Evolutionary conservation across 2,329 filamentous ascomycete genomes (phyloP).

Genomic region (Cordyceps cicadae): DNA sequence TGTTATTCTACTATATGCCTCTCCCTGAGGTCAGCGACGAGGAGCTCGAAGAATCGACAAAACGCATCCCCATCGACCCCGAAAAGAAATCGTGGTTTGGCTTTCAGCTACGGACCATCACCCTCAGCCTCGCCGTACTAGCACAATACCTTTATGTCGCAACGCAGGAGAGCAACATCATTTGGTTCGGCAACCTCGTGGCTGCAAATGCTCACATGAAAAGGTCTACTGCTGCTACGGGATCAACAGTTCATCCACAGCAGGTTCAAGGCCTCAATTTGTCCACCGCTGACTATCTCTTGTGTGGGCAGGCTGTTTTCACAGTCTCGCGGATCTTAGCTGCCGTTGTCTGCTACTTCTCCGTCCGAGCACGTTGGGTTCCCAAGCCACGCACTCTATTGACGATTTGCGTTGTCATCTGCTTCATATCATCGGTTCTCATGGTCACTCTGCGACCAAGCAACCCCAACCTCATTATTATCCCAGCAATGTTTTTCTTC

Average conservation of each 20-base stretch:
- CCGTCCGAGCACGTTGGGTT: slow-evolving; percentile 37
- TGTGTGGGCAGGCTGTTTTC: slow-evolving; percentile 65
- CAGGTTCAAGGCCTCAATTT: slow-evolving; percentile 39
- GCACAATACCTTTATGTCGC: slow-evolving; percentile 76
- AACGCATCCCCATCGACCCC: slow-evolving; percentile 41
- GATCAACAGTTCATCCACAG: slow-evolving; percentile 18
- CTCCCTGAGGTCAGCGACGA: slow-evolving; percentile 52
- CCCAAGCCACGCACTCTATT: slow-evolving; percentile 65
- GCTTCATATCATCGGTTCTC: slow-evolving; percentile 48
- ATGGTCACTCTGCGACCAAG: slow-evolving; percentile 36
- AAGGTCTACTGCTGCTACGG: slow-evolving; percentile 21
- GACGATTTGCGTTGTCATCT: slow-evolving; percentile 49
- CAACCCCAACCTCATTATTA: slow-evolving; percentile 41
- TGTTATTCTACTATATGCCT: slow-evolving; percentile 62
- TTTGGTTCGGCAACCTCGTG: slow-evolving; percentile 50
- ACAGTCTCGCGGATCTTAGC: slow-evolving; percentile 65
- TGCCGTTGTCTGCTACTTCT: slow-evolving; percentile 53
- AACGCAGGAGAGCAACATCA: slow-evolving; percentile 58
- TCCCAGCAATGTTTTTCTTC: slow-evolving; percentile 62
- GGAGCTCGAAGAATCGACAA: slow-evolving; percentile 43
- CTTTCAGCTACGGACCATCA: slow-evolving; percentile 45
- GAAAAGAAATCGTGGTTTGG: slow-evolving; percentile 39
- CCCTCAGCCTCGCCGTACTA: slow-evolving; percentile 60
- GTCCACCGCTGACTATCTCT: slow-evolving; percentile 56
- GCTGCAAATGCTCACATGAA: slow-evolving; percentile 25